Base-by-base conservation (phyloP, 768 basidiomycete species). In the Favolaschia claudopus region DNA sequence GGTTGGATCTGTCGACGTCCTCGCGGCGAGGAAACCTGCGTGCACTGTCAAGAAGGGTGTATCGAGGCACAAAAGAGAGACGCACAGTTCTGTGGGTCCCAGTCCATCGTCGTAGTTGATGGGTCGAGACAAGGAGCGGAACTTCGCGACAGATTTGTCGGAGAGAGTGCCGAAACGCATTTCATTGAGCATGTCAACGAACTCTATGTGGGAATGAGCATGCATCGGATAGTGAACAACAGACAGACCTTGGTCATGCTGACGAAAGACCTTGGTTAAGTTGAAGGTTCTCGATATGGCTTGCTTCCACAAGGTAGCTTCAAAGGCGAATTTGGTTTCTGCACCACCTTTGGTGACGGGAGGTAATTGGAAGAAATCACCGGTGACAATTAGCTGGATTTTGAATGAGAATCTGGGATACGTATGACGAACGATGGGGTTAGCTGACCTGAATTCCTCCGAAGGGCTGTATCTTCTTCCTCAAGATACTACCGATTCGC, bases 331-430 rank as follows among this genome's bases (percentile, higher is more conserved):
- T 68, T 89, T 93, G 38, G 92, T 85, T 49, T 74, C 62, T 0
- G 70, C 70, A n/a, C 69, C 69, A 24, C 82, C 79, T 71, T 89
- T 95, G 7, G 80, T 79, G 0, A 99, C 95, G 2, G 97, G 97
- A 0, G 97, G 97, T 5, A 99, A 84, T 72, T 99, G 96, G 78
- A 99, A 98, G 77, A 99, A 99, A 70, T 99, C 97, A 8, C 97
- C 97, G 2, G 95, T 96, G 22, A 98, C 89, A 58, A 99, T 81
- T 36, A 98, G 76, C 92, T 95, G 69, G 7, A 49, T 25, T 12
- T 33, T 40, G 24, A 8, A 50, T 36, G 19, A 43, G 39, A 42
- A 25, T 4, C 52, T 24, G 44, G 20, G 20, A 38, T 38, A 36
- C 28, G 13, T 28, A 34, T 19, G 24, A 60, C 12, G 32, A 1